Evolutionary conservation across 345 rosid species (phyloP).

Genomic region (Populus nigra): DNA sequence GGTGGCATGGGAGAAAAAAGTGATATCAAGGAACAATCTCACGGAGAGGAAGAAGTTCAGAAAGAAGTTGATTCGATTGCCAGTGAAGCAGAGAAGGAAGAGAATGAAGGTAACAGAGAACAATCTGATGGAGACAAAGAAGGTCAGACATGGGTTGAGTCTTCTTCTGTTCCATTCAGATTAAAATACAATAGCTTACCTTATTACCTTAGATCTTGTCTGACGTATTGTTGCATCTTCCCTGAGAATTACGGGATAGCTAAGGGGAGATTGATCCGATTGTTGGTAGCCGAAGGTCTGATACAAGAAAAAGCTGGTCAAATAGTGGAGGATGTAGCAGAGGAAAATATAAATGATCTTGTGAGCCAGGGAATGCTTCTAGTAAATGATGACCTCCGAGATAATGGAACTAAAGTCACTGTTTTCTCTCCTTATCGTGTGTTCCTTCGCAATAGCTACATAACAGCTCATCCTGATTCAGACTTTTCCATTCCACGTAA

Average conservation of each 20-base stretch:
- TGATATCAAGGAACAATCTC: neutral
- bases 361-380: conserved; percentile 35
- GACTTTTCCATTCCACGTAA: conserved; percentile 12
- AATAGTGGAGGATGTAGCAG: conserved; percentile 32
- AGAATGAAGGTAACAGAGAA: neutral
- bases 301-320: conserved; percentile 26
- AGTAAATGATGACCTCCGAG: conserved; percentile 9
- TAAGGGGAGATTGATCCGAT: conserved; percentile 32
- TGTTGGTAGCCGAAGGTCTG: conserved; percentile 38
- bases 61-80: neutral
- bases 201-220: conserved; percentile 33
- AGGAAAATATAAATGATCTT: conserved; percentile 30
- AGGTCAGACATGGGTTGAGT: conserved; percentile 21
- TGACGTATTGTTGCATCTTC: conserved; percentile 37
- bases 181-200: conserved; percentile 21
- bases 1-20: neutral
- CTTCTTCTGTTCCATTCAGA: conserved; percentile 17
- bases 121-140: conserved; percentile 3
- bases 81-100: conserved; percentile 11
- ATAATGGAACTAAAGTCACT: conserved; percentile 14
- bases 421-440: conserved; percentile 18
- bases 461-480: conserved; percentile 3
- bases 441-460: conserved; percentile 12
- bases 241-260: conserved; percentile 30
- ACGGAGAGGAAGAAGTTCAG: conserved; percentile 1